Conservation (phyloP, 148 eudicot genomes). For the Fagopyrum homotropicum region DNA sequence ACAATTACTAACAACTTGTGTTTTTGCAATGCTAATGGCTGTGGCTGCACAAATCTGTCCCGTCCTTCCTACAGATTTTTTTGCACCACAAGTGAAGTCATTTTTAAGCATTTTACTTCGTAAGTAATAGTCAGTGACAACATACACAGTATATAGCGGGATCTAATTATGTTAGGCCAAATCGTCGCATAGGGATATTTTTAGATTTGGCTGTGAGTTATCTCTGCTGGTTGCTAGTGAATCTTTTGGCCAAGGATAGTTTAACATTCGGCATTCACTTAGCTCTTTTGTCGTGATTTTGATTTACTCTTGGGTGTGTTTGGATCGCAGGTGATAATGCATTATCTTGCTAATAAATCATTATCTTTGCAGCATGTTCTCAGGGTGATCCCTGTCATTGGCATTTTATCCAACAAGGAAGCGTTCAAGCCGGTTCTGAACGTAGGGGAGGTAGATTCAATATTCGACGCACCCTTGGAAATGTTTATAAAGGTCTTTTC, state of each 20-base stretch:
- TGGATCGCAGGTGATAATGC: not conserved
- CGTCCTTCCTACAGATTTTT: too few species aligned
- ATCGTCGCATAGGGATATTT: too few species aligned
- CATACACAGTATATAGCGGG: too few species aligned
- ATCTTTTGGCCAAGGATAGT: too few species aligned
- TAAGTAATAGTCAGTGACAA: too few species aligned
- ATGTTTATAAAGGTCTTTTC: slow-evolving; percentile 58
- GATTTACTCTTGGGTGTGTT: not conserved
- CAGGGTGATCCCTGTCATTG: slow-evolving; percentile 55
- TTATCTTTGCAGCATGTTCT: slow-evolving; percentile 37
- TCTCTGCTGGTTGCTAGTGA: too few species aligned
- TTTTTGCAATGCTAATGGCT: not conserved
- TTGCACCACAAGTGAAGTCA: too few species aligned
- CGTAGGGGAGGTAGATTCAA: slow-evolving; percentile 64
- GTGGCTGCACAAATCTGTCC: not conserved
- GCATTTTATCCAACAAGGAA: slow-evolving; percentile 45
- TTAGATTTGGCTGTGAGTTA: too few species aligned
- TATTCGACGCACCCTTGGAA: slow-evolving; percentile 88
- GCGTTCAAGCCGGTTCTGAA: slow-evolving; percentile 59
- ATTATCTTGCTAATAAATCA: not conserved
- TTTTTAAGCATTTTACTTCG: too few species aligned
- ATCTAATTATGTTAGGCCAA: too few species aligned
- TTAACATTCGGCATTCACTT: too few species aligned
- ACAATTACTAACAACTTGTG: not conserved
- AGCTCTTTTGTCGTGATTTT: too few species aligned